phyloP scores from a whole-genome alignment of 2,329 filamentous ascomycete genomes.

The Beauveria sp. region DNA sequence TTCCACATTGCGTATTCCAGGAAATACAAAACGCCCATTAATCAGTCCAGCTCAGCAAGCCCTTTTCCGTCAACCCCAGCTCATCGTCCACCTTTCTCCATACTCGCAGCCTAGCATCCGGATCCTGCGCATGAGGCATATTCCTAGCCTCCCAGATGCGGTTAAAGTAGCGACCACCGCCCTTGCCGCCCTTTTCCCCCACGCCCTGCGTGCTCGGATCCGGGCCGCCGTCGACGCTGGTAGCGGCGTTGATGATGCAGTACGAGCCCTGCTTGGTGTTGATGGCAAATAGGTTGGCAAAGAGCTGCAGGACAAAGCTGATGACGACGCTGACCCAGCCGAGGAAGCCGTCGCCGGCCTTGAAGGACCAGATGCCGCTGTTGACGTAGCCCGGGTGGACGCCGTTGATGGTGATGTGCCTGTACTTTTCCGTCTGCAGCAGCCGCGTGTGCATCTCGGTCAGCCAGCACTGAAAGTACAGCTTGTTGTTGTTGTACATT shows the following conservation, averaged over 20 bases:
- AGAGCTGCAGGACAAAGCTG: slow-evolving; percentile 3
- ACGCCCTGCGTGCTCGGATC: slow-evolving; percentile 10
- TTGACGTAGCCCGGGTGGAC: slow-evolving; percentile 25
- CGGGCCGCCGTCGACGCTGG: slow-evolving; percentile 5
- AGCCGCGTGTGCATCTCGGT: slow-evolving; percentile 22
- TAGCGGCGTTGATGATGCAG: slow-evolving; percentile 11
- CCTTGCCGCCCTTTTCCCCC: slow-evolving; percentile 1
- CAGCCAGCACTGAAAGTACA: slow-evolving; percentile 26
- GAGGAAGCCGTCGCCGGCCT: slow-evolving; percentile 8
- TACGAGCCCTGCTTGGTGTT: slow-evolving; percentile 10
- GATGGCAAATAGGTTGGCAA: slow-evolving; percentile 5
- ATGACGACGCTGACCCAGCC: not conserved
- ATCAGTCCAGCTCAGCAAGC: slow-evolving; percentile 9
- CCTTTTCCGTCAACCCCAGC: slow-evolving; percentile 10
- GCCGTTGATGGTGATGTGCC: slow-evolving; percentile 23
- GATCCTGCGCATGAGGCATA: slow-evolving; percentile 9
- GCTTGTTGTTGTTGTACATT: slow-evolving; percentile 24
- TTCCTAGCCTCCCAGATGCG: slow-evolving; percentile 12
- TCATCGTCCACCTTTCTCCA: slow-evolving; percentile 13
- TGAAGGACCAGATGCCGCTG: slow-evolving; percentile 22
- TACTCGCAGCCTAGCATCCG: slow-evolving; percentile 6
- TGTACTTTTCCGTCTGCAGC: slow-evolving; percentile 14
- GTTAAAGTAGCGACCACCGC: slow-evolving; percentile 12
- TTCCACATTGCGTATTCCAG: not conserved
- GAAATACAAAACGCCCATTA: not conserved